Evolutionary conservation across 1,139 yeast genomes (phyloP).

Genomic region (Kodamaea sp.): DNA sequence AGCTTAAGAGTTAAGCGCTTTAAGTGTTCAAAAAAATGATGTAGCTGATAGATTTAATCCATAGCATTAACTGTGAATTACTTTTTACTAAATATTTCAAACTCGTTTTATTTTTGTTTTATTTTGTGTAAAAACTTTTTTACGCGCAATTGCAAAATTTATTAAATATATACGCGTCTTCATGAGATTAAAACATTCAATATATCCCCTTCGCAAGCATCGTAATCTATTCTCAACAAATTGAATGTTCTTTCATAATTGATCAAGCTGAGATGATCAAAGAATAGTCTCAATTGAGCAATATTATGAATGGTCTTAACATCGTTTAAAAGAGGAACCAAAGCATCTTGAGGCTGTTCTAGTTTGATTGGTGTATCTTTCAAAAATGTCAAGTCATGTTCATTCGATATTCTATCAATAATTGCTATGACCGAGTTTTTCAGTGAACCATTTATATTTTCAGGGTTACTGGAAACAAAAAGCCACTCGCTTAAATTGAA

Average conservation of each 20-base stretch:
- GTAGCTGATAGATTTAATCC: no score
- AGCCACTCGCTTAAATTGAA: slow-evolving; percentile 84
- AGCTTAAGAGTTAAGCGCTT: no score
- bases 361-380: slow-evolving; percentile 33
- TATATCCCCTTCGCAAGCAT: slow-evolving; percentile 51
- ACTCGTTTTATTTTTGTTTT: no score
- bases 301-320: slow-evolving; percentile 41
- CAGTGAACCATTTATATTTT: slow-evolving; percentile 46
- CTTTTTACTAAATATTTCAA: no score
- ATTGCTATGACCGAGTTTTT: slow-evolving; percentile 36
- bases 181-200: slow-evolving; percentile 37
- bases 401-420: slow-evolving; percentile 46
- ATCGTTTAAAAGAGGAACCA: slow-evolving; percentile 48
- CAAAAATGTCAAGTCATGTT: slow-evolving; percentile 35
- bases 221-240: slow-evolving; percentile 46
- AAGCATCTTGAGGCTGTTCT: slow-evolving; percentile 20
- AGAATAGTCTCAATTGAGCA: slow-evolving; percentile 60
- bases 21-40: no score
- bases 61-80: no score
- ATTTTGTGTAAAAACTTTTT: no score
- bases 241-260: slow-evolving; percentile 73
- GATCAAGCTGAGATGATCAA: slow-evolving; percentile 65
- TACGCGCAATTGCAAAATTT: no score
- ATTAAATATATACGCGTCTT: no score
- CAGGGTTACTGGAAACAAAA: slow-evolving; percentile 69